A percentile compares a stretch with the other conserved stretches of the same genome.
Conservation (phyloP, 1,139 yeast genomes). For the Lodderomyces pseudojiufengensis region DNA sequence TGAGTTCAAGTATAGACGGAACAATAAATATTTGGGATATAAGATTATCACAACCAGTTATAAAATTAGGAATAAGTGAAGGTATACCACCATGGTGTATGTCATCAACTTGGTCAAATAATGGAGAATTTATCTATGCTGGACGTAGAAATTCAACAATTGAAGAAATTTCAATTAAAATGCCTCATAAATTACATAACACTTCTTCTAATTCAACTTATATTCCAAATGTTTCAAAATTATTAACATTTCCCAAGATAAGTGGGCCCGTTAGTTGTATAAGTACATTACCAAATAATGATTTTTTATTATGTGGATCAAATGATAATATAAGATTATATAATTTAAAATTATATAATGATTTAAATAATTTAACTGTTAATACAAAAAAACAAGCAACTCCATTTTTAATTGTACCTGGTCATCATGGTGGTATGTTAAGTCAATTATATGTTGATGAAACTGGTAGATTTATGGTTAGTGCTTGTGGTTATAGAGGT, state of each 20-base stretch:
- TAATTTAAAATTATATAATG: constrained; percentile 59
- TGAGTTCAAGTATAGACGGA: constrained; percentile 86
- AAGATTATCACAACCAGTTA: constrained; percentile 49
- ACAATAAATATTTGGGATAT: constrained; percentile 80
- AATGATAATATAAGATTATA: constrained; percentile 85
- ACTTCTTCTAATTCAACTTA: constrained; percentile 20
- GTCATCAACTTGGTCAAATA: constrained; percentile 86
- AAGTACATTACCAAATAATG: constrained; percentile 73
- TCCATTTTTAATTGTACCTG: constrained; percentile 61
- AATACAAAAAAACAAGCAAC: constrained; percentile 41
- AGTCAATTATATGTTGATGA: constrained; percentile 72
- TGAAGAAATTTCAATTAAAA: constrained; percentile 76
- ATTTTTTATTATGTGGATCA: constrained; percentile 82
- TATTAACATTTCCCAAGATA: constrained; percentile 74
- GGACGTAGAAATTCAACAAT: constrained; percentile 89
- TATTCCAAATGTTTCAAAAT: constrained; percentile 51
- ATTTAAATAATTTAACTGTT: constrained; percentile 19
- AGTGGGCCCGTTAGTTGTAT: constrained; percentile 91
- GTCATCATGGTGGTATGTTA: constrained; percentile 57
- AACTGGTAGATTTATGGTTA: constrained; percentile 79
- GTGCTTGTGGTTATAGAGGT: constrained; percentile 94
- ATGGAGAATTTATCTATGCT: constrained; percentile 74
- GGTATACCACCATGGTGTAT: constrained; percentile 94
- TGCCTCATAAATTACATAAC: constrained; percentile 37
- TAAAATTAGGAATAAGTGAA: constrained; percentile 53